Percentiles rank a stretch among this genome's conserved stretches.
These are phyloP conservation scores for Lactarius hengduanensis DNA, from an alignment of 768 basidiomycete genomes.

Conservation along the genomic window DNA sequence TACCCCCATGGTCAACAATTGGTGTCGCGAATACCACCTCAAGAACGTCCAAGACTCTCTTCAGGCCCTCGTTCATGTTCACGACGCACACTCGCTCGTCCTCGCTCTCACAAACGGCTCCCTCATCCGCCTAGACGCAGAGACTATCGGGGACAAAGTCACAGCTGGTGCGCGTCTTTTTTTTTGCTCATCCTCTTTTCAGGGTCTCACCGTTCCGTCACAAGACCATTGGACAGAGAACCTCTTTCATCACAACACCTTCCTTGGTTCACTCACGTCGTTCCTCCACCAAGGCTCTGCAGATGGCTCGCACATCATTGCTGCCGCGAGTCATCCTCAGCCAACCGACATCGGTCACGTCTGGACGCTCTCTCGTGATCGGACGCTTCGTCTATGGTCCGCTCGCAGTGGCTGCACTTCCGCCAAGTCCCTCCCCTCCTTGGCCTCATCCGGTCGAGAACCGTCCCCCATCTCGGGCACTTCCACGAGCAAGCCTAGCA, in stretches of 20 bases:
- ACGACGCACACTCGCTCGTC: conserved; percentile 65
- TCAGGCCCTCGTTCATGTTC: conserved; percentile 51
- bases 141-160: conserved; percentile 51
- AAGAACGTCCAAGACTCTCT: conserved; percentile 45
- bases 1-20: conserved; percentile 43
- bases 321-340: conserved; percentile 70
- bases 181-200: neutral
- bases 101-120: conserved; percentile 60
- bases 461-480: conserved; percentile 36
- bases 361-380: conserved; percentile 87
- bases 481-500: conserved; percentile 40
- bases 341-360: conserved; percentile 72
- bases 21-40: conserved; percentile 66
- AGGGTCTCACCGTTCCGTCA: conserved; percentile 1
- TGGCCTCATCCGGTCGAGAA: conserved; percentile 35
- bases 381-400: conserved; percentile 83
- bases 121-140: conserved; percentile 68
- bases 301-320: conserved; percentile 60
- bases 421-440: conserved; percentile 50
- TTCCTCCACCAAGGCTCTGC: conserved; percentile 51
- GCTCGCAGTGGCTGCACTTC: conserved; percentile 71
- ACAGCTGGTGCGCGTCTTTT: conserved; percentile 52
- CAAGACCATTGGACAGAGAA: conserved; percentile 74
- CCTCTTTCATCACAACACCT: conserved; percentile 60
- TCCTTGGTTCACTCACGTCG: conserved; percentile 64